Evolutionary conservation across 1,284 basidiomycete genomes (phyloP).

Genomic region (Vanrija humicola): DNA sequence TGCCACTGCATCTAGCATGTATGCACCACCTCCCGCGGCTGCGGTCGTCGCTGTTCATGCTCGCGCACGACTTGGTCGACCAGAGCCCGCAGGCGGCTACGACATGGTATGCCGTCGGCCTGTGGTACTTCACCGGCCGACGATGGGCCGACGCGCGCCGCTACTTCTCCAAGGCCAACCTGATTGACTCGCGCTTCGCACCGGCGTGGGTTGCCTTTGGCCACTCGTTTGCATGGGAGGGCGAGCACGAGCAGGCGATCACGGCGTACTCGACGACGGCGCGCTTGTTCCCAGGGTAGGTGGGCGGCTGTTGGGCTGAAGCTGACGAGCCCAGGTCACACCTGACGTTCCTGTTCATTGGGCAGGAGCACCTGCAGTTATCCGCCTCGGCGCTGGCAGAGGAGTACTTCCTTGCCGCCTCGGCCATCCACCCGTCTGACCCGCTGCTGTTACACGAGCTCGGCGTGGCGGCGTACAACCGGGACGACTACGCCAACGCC

Average conservation of each 20-base stretch:
- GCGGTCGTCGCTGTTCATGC: slow-evolving; percentile 86
- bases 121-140: slow-evolving; percentile 86
- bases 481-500: slow-evolving; percentile 67
- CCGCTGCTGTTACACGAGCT: slow-evolving; percentile 87
- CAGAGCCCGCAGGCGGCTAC: slow-evolving; percentile 85
- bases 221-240: slow-evolving; percentile 93
- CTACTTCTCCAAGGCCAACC: slow-evolving; percentile 91
- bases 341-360: slow-evolving; percentile 89
- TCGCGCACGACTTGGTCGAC: slow-evolving; percentile 93
- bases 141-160: slow-evolving; percentile 85
- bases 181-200: slow-evolving; percentile 95
- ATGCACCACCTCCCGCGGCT: slow-evolving; percentile 91
- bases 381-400: slow-evolving; percentile 78
- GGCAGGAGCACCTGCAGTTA: slow-evolving; percentile 94
- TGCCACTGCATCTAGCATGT: slow-evolving; percentile 93
- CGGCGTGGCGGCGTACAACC: slow-evolving; percentile 86
- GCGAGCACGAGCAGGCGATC: slow-evolving; percentile 97
- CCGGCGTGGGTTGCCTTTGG: slow-evolving; percentile 98
- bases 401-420: slow-evolving; percentile 78
- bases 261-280: slow-evolving; percentile 97
- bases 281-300: slow-evolving; percentile 85
- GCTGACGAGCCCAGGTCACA: slow-evolving; percentile 63
- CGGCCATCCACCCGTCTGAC: slow-evolving; percentile 75
- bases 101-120: slow-evolving; percentile 97
- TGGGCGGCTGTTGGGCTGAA: slow-evolving; percentile 4